phyloP scores from a whole-genome alignment of 768 basidiomycete genomes.

The Favolaschia claudopus region DNA sequence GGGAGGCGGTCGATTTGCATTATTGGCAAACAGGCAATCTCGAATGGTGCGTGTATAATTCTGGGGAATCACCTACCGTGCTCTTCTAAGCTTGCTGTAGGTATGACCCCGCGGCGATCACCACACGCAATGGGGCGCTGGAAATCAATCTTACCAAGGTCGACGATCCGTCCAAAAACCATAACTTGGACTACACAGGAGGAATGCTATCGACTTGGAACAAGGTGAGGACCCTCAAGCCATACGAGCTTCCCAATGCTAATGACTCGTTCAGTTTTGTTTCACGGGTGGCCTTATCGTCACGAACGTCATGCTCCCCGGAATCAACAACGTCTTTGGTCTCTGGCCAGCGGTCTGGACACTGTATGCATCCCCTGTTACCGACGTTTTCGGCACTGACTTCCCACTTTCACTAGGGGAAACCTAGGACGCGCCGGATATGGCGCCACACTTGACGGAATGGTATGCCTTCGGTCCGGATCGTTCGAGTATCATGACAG shows the following conservation, averaged over 20 bases:
- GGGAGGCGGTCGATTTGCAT: constrained; percentile 3
- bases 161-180: too few species aligned
- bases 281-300: constrained; percentile 89
- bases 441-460: constrained; percentile 85
- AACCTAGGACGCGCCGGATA: constrained; percentile 92
- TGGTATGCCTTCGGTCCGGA: constrained; percentile 36
- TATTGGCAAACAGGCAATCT: constrained; percentile 44
- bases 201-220: constrained; percentile 55
- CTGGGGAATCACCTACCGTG: constrained; percentile 20
- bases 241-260: background rate
- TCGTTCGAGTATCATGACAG: background rate
- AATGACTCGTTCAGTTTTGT: constrained; percentile 65
- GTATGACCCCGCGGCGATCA: constrained; percentile 44
- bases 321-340: constrained; percentile 65
- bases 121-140: constrained; percentile 59
- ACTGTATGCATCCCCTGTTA: background rate
- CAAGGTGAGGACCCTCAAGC: constrained; percentile 34
- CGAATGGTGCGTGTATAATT: constrained; percentile 70
- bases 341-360: constrained; percentile 71
- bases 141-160: constrained; percentile 58
- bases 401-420: constrained; percentile 58
- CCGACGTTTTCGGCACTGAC: background rate
- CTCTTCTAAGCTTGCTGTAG: background rate
- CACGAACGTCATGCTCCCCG: constrained; percentile 71
- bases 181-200: too few species aligned